phyloP scores from a whole-genome alignment of 2,329 filamentous ascomycete genomes.

The Bretziella fagacearum region DNA sequence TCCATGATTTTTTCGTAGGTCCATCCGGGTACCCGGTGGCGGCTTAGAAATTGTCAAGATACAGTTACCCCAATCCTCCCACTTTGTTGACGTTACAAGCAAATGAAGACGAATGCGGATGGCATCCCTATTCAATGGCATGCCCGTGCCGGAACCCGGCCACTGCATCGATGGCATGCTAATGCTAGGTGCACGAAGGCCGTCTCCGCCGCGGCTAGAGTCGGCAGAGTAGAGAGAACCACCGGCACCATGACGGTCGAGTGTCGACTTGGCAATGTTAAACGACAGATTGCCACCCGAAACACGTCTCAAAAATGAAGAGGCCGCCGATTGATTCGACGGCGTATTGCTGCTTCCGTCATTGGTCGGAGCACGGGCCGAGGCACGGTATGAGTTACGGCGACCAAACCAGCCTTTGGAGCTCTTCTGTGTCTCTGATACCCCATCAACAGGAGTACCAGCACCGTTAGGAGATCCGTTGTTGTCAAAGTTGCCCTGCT shows the following conservation, averaged over 20 bases:
- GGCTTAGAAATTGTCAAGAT: conserved; percentile 66
- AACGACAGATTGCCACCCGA: conserved; percentile 55
- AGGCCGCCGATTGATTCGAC: conserved; percentile 46
- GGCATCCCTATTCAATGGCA: conserved; percentile 53
- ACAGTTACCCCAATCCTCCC: conserved; percentile 82
- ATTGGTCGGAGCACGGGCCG: conserved; percentile 45
- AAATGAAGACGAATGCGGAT: conserved; percentile 76
- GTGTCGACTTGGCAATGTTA: conserved; percentile 65
- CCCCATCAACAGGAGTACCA: background rate
- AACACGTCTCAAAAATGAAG: conserved; percentile 64
- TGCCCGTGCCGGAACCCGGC: conserved; percentile 27
- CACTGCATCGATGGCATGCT: conserved; percentile 26
- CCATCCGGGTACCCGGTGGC: conserved; percentile 42
- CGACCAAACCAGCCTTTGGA: conserved; percentile 43
- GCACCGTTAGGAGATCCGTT: conserved; percentile 20
- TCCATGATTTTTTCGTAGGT: conserved; percentile 42
- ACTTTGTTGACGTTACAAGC: conserved; percentile 59
- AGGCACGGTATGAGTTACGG: conserved; percentile 47
- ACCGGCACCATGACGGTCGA: conserved; percentile 39
- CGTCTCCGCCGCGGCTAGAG: conserved; percentile 36
- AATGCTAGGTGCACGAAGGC: conserved; percentile 40
- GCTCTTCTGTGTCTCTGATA: conserved; percentile 20
- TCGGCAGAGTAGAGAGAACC: conserved; percentile 45
- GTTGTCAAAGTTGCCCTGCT: conserved; percentile 24
- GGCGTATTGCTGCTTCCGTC: conserved; percentile 54